phyloP scores from a whole-genome alignment of 768 basidiomycete genomes.

The Collybia sp. region DNA sequence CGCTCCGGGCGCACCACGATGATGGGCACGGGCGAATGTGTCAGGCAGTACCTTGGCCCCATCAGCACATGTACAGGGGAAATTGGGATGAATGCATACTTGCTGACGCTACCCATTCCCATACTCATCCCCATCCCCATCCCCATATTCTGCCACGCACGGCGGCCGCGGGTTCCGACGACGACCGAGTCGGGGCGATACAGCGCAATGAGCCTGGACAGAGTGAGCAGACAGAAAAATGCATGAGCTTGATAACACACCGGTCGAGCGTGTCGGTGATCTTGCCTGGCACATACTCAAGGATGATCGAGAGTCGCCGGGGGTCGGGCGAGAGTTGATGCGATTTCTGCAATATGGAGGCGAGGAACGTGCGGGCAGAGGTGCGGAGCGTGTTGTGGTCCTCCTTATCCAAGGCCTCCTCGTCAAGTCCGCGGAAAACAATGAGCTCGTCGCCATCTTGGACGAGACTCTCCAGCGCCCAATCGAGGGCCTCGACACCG shows the following conservation, averaged over 20 bases:
- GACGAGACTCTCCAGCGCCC: constrained; percentile 81
- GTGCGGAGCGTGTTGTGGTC: background rate
- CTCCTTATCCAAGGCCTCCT: constrained; percentile 76
- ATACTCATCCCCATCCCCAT: constrained; percentile 27
- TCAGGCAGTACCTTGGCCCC: constrained; percentile 64
- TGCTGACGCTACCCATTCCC: constrained; percentile 43
- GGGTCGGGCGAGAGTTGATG: constrained; percentile 67
- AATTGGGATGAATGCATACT: constrained; percentile 18
- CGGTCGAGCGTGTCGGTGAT: constrained; percentile 86
- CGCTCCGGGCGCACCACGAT: constrained; percentile 92
- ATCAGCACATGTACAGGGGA: background rate
- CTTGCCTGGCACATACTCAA: constrained; percentile 92
- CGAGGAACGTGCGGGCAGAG: background rate
- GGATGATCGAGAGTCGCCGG: constrained; percentile 74
- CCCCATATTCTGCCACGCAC: constrained; percentile 34
- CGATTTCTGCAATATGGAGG: constrained; percentile 52
- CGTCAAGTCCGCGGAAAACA: constrained; percentile 85
- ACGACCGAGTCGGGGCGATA: constrained; percentile 91
- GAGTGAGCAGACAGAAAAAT: too few species aligned
- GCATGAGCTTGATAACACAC: too few species aligned
- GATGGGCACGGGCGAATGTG: constrained; percentile 92
- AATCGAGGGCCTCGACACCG: constrained; percentile 84
- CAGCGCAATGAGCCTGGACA: constrained; percentile 86
- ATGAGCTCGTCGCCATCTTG: constrained; percentile 92
- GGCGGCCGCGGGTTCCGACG: constrained; percentile 82